Percentiles rank a stretch among this genome's conserved stretches.
Evolutionary conservation across 805 yeast species (phyloP).

Genomic region (Candida multigemmis): DNA sequence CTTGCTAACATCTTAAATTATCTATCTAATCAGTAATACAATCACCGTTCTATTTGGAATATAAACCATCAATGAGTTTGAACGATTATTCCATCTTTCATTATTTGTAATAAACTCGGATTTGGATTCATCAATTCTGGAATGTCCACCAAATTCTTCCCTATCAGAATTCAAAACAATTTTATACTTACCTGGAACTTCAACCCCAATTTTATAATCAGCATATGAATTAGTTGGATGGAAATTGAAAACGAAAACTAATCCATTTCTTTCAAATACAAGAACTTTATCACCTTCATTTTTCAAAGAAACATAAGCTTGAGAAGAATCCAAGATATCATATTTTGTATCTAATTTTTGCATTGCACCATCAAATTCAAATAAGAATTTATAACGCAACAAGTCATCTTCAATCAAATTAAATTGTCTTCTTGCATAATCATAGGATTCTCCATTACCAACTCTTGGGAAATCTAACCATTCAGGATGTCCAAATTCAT

Average conservation of each 20-base stretch:
- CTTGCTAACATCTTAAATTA: too few species aligned
- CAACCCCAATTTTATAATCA: conserved; percentile 89
- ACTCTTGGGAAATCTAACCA: conserved; percentile 96
- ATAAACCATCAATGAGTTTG: conserved; percentile 67
- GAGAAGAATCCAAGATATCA: conserved; percentile 63
- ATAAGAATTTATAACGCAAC: conserved; percentile 69
- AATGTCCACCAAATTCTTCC: conserved; percentile 71
- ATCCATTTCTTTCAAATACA: conserved; percentile 81
- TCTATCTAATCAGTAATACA: conserved; percentile 7
- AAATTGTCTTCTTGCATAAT: conserved; percentile 93
- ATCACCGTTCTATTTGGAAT: conserved; percentile 64
- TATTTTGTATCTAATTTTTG: conserved; percentile 63
- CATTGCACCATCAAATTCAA: conserved; percentile 80
- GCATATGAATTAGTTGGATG: conserved; percentile 76
- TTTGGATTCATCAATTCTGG: conserved; percentile 44
- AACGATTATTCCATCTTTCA: conserved; percentile 72
- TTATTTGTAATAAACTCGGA: conserved; percentile 58
- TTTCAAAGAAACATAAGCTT: conserved; percentile 78
- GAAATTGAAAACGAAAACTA: conserved; percentile 82
- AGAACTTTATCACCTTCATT: conserved; percentile 84
- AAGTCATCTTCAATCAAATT: conserved; percentile 73
- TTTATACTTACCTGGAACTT: conserved; percentile 64
- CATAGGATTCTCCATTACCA: conserved; percentile 82
- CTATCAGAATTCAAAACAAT: conserved; percentile 72
- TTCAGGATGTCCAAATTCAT: conserved; percentile 98